Evolutionary conservation across 768 basidiomycete genomes (phyloP), one percentile per base, ranked within the genome.

Genomic region (Leccinum olivaceopallidum): DNA sequence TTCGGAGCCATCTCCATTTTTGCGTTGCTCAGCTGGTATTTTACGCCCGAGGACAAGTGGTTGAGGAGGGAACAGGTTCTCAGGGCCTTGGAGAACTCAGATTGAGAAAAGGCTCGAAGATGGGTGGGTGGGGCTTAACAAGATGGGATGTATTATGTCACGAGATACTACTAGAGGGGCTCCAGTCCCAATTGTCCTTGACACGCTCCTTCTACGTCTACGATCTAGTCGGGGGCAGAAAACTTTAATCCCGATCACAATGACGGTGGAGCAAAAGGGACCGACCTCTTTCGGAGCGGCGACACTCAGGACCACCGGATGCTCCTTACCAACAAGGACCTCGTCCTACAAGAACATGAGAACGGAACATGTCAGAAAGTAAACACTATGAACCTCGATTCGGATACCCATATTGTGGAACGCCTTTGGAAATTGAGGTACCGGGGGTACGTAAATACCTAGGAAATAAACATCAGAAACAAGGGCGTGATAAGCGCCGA

Each of bases 371-470:
- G 53, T 18, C 51, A 9, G n/a, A 14, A 12, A 32, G 7, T 9
- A 53, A 39, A 37, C 49, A 24, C 39, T 32, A 61, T 64, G 44
- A 59, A 88, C 91, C 81, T 96, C 96, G 67, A 99, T 94, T 51
- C 96, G 86, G 60, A 98, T 88, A 7, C 92, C 94, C 30, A 97
- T 83, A 63, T 94, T 90, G 66, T 96, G 95, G 75, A 94, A 98
- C 55, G 85, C 84, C 64, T 84, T 89, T 3, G 96, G 97, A 73
- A 92, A 98, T 50, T 84, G 78, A 3, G 86, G 69, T 7, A 83
- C 80, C 1, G 88, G 85, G 4, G 96, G 97, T 42, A 99, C 92
- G 69, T 97, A 98, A 34, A 96, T 82, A 1, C 92, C 94, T 83
- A 54, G 52, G 8, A 57, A 51, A 58, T 42, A 59, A 53, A 48